Evolutionary conservation across 2,329 filamentous ascomycete genomes (phyloP).

Genomic region (Aspergillus sojae): DNA sequence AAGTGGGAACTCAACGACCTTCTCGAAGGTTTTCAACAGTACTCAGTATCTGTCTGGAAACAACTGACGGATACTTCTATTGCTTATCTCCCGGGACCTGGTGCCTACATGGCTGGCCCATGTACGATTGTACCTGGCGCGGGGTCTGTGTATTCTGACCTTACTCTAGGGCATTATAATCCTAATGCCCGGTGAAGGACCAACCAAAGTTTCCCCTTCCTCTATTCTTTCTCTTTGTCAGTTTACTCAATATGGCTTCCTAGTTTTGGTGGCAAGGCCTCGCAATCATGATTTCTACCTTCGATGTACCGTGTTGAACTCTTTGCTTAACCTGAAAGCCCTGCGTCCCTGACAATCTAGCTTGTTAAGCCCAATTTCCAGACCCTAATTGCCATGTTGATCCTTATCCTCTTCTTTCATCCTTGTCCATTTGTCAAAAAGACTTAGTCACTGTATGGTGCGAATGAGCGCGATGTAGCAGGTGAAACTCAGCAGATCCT

Average conservation of each 20-base stretch:
- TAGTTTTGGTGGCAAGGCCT: not conserved
- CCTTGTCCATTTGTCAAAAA: not conserved
- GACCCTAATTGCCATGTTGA: not conserved
- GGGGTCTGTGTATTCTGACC: constrained; percentile 15
- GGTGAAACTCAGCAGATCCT: not conserved
- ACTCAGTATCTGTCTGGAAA: constrained; percentile 31
- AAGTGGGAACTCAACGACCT: constrained; percentile 38
- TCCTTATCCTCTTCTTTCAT: not conserved
- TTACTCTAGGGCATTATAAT: not conserved
- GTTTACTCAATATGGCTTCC: too few relatives aligned
- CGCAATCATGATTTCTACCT: not conserved
- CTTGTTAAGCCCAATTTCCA: not conserved
- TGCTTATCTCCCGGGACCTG: constrained; percentile 23
- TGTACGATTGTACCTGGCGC: constrained; percentile 11
- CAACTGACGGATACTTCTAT: constrained; percentile 28
- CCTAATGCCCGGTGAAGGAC: not conserved
- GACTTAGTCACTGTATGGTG: not conserved
- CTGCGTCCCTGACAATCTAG: not conserved
- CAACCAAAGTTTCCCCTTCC: not conserved
- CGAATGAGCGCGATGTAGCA: not conserved
- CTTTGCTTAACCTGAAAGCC: not conserved
- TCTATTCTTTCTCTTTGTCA: not conserved
- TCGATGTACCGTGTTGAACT: not conserved
- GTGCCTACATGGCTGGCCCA: constrained; percentile 13
- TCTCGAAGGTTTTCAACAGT: constrained; percentile 35